A percentile compares a stretch with the other conserved stretches of the same genome.
These are phyloP conservation scores for Powellomyces hirtus DNA, from an alignment of 192 early-diverging fungal genomes.

Conservation along the genomic window DNA sequence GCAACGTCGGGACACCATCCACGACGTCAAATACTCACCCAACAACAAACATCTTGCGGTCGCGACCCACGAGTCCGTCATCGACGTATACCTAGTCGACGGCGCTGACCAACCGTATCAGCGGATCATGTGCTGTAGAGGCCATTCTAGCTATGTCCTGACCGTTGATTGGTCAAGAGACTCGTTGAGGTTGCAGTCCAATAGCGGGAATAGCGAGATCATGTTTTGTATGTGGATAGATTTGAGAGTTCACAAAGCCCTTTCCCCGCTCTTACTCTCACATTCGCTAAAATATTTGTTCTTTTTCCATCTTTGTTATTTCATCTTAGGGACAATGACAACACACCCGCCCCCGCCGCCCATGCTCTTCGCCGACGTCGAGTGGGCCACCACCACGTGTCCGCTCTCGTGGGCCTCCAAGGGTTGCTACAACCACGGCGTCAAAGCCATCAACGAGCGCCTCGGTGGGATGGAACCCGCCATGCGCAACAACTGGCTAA, in stretches of 20 bases:
- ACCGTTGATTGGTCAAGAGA: conserved; percentile 22
- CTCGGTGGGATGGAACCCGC: not conserved
- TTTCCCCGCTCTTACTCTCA: too few relatives aligned
- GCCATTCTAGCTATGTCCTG: conserved; percentile 25
- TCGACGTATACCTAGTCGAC: conserved; percentile 30
- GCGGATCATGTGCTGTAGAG: conserved; percentile 31
- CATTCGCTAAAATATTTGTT: too few relatives aligned
- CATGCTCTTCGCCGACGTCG: conserved; percentile 19
- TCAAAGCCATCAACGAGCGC: not conserved
- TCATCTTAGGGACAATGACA: conserved; percentile 32
- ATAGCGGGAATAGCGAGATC: conserved; percentile 31
- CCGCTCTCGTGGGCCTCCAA: conserved; percentile 25
- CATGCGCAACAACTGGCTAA: conserved; percentile 1
- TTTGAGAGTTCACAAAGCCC: too few relatives aligned
- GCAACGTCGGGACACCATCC: conserved; percentile 29
- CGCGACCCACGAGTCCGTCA: conserved; percentile 29
- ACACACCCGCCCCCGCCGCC: not conserved
- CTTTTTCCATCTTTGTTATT: not conserved
- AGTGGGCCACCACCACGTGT: conserved; percentile 27
- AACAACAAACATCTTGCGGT: conserved; percentile 29
- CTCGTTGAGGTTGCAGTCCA: conserved; percentile 20
- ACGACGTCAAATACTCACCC: conserved; percentile 31
- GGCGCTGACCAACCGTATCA: conserved; percentile 6
- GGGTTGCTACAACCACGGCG: conserved; percentile 22
- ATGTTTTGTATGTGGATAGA: conserved; percentile 29